Percentiles rank a stretch among this genome's conserved stretches.
These are phyloP conservation scores for Diaporthe sp. DNA, from an alignment of 2,329 filamentous ascomycete species.

Conservation along the genomic window DNA sequence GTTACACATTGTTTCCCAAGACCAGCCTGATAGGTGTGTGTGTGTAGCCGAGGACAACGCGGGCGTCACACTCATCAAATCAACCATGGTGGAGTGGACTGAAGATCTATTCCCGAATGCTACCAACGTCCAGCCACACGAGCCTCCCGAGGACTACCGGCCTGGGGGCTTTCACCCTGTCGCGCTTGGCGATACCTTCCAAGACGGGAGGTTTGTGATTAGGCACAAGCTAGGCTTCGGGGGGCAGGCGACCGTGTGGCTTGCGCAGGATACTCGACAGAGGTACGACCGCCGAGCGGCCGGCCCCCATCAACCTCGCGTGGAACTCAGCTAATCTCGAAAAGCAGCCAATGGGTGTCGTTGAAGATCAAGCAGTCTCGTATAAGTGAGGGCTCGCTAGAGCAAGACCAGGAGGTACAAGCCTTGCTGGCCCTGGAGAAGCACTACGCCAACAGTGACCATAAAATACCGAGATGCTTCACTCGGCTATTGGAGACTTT, in stretches of 20 bases:
- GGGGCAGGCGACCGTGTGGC: slow-evolving; percentile 21
- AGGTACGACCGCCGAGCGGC: not conserved
- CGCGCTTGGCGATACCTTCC: slow-evolving; percentile 28
- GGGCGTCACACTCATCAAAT: not conserved
- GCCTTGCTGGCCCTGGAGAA: not conserved
- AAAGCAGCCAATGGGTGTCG: slow-evolving; percentile 6
- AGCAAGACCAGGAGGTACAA: slow-evolving; percentile 2
- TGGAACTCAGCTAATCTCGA: not conserved
- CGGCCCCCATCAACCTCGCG: not conserved
- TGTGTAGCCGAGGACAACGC: not conserved
- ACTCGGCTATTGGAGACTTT: not conserved
- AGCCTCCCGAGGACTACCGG: slow-evolving; percentile 7
- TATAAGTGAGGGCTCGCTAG: not conserved
- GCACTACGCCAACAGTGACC: not conserved
- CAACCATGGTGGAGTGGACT: slow-evolving; percentile 18
- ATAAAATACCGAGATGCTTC: not conserved
- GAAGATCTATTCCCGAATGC: slow-evolving; percentile 13
- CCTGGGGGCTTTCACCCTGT: slow-evolving; percentile 6
- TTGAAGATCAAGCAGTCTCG: slow-evolving; percentile 27
- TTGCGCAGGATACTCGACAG: not conserved
- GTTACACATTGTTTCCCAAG: not conserved
- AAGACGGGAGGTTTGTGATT: slow-evolving; percentile 18
- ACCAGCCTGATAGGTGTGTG: not conserved
- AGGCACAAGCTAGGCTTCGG: slow-evolving; percentile 27
- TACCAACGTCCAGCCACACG: slow-evolving; percentile 13